A percentile compares a stretch with the other conserved stretches of the same genome.
Evolutionary conservation across 1,139 yeast genomes (phyloP).

Genomic region (Hemisphaericaspora xylofermentans): DNA sequence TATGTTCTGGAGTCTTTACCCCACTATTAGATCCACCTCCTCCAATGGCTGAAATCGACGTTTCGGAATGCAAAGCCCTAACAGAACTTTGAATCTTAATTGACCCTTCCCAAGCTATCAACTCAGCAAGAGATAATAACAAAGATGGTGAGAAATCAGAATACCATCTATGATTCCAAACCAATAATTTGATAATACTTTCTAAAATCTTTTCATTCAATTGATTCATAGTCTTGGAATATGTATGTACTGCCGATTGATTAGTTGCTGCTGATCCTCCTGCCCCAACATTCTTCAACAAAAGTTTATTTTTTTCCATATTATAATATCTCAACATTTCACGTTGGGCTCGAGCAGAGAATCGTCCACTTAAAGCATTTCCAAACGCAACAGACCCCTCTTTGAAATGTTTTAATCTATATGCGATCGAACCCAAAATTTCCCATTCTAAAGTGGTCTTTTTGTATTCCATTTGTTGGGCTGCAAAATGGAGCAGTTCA

Average conservation of each 20-base stretch:
- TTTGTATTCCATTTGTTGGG: constrained; percentile 70
- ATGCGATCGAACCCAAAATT: constrained; percentile 77
- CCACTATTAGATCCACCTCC: neutral
- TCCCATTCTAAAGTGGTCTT: constrained; percentile 95
- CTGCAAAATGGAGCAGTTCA: constrained; percentile 62
- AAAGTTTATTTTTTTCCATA: constrained; percentile 41
- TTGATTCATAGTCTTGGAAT: constrained; percentile 45
- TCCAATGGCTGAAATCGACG: constrained; percentile 20
- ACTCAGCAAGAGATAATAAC: constrained; percentile 51
- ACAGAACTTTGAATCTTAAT: constrained; percentile 74
- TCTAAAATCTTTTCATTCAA: constrained; percentile 66
- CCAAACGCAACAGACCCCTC: constrained; percentile 85
- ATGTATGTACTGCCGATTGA: no score
- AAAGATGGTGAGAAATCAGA: constrained; percentile 79
- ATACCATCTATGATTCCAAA: constrained; percentile 99
- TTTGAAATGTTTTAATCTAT: constrained; percentile 72
- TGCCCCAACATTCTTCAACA: constrained; percentile 25
- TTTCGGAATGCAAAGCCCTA: constrained; percentile 64
- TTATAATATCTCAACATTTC: constrained; percentile 69
- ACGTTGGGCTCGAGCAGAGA: constrained; percentile 77
- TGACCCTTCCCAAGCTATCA: constrained; percentile 75
- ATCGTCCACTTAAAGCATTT: constrained; percentile 72
- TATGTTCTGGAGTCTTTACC: constrained; percentile 20
- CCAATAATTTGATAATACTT: constrained; percentile 69
- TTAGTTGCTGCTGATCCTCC: no score